These are phyloP conservation scores for Neolentinus lepideus DNA, from an alignment of 1,284 basidiomycete genomes.

Conservation along the genomic window DNA sequence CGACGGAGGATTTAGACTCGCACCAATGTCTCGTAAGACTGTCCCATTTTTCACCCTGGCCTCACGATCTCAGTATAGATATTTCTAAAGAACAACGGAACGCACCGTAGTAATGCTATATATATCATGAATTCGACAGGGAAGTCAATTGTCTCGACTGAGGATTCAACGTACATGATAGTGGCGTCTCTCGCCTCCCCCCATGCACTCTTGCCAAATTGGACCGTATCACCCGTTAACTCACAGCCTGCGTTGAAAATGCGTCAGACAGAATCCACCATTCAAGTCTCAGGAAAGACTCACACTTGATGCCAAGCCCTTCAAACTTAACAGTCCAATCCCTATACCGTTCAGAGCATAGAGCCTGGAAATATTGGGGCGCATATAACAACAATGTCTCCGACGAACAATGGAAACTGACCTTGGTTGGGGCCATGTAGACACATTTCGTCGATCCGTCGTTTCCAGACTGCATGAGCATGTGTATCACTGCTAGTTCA, in stretches of 20 bases:
- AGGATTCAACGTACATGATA: conserved; percentile 53
- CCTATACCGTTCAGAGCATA: conserved; percentile 78
- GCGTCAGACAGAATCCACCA: neutral
- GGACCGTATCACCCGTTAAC: conserved; percentile 85
- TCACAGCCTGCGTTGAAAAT: conserved; percentile 60
- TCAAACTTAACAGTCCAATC: conserved; percentile 86
- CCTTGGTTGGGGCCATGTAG: conserved; percentile 95
- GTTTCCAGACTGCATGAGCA: conserved; percentile 46
- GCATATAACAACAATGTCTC: neutral
- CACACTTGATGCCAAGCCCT: conserved; percentile 69
- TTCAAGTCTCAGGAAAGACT: conserved; percentile 11
- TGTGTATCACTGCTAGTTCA: conserved; percentile 81
- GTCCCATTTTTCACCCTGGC: conserved; percentile 92
- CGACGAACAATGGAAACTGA: conserved; percentile 17
- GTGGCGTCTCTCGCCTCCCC: conserved; percentile 66
- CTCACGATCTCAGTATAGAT: neutral
- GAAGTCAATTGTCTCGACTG: too few species aligned
- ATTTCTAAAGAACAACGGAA: conserved; percentile 1
- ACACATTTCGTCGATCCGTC: conserved; percentile 57
- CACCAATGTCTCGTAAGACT: conserved; percentile 81
- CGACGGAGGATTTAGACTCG: conserved; percentile 5
- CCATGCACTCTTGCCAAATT: conserved; percentile 54
- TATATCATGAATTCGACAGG: too few species aligned
- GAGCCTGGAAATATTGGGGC: conserved; percentile 43
- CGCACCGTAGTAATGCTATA: conserved; percentile 70